phyloP scores from a whole-genome alignment of 371 early-diverging fungal species.

The Dentiscutata heterogama region DNA sequence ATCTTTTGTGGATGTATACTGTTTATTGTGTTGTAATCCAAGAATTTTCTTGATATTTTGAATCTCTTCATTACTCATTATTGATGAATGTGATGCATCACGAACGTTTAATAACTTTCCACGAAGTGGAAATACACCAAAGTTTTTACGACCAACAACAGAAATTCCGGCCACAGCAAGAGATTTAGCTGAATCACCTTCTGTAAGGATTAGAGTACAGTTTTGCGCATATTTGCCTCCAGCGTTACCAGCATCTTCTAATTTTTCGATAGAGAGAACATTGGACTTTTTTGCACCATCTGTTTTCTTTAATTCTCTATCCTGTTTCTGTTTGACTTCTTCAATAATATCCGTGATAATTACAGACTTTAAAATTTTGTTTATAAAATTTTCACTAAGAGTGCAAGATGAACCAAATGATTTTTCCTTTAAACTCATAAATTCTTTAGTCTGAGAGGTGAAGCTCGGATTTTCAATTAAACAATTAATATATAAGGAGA shows the following conservation, averaged over 20 bases:
- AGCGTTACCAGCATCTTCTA: constrained; percentile 99
- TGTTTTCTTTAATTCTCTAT: constrained; percentile 91
- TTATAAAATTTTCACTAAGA: constrained; percentile 86
- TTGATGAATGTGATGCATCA: constrained; percentile 86
- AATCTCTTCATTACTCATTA: constrained; percentile 95
- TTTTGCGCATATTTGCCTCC: constrained; percentile 83
- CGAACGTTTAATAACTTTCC: constrained; percentile 99
- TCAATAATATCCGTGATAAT: constrained; percentile 89
- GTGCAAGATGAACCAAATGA: constrained; percentile 94
- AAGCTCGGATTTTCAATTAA: constrained; percentile 99
- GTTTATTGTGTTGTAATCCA: constrained; percentile 94
- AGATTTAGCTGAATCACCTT: constrained; percentile 99
- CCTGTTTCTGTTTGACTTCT: constrained; percentile 87
- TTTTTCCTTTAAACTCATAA: constrained; percentile 87
- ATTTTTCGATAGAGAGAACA: constrained; percentile 92
- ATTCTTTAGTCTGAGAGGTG: constrained; percentile 99
- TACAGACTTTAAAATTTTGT: constrained; percentile 78
- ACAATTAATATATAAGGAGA: constrained; percentile 98
- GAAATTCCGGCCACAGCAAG: constrained; percentile 95
- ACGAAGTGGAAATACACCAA: constrained; percentile 98
- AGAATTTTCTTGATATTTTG: constrained; percentile 95
- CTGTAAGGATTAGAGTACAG: constrained; percentile 99
- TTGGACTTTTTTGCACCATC: constrained; percentile 84
- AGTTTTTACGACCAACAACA: constrained; percentile 96
- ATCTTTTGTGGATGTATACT: constrained; percentile 78